phyloP scores from a whole-genome alignment of 2,329 filamentous ascomycete genomes.

The Macrophomina pseudophaseolina region DNA sequence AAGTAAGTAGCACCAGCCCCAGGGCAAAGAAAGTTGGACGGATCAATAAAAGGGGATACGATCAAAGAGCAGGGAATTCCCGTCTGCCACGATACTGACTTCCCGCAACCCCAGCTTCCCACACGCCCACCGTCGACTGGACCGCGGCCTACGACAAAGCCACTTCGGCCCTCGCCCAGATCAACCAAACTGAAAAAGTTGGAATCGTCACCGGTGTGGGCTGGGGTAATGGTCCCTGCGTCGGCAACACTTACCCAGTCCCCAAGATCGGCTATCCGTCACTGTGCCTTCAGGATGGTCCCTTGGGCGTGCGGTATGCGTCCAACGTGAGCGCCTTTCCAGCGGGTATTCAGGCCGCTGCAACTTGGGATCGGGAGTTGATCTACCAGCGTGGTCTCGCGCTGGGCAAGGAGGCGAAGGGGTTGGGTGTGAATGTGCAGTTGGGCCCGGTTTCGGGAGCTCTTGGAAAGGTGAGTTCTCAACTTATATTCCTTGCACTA shows the following conservation, averaged over 20 bases:
- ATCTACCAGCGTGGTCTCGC: slow-evolving; percentile 42
- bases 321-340: slow-evolving; percentile 45
- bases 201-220: slow-evolving; percentile 45
- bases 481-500: too few species aligned
- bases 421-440: slow-evolving; percentile 49
- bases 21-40: not conserved
- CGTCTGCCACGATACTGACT: not conserved
- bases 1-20: not conserved
- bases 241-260: slow-evolving; percentile 43
- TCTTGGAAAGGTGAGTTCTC: slow-evolving; percentile 10
- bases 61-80: too few species aligned
- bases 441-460: slow-evolving; percentile 51
- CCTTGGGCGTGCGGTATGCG: slow-evolving; percentile 46
- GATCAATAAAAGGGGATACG: not conserved
- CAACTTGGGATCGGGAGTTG: slow-evolving; percentile 45
- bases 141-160: not conserved
- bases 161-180: slow-evolving; percentile 33
- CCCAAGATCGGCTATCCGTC: slow-evolving; percentile 43
- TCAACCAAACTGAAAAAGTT: slow-evolving; percentile 47
- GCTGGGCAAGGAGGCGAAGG: slow-evolving; percentile 47
- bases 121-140: slow-evolving; percentile 10
- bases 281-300: slow-evolving; percentile 49
- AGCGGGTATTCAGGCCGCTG: slow-evolving; percentile 45
- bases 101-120: not conserved
- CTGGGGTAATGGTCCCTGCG: slow-evolving; percentile 42